Percentiles rank a stretch among this genome's conserved stretches.
Conservation (phyloP, 2,329 filamentous ascomycete species). For the Aspergillus cejpii region DNA sequence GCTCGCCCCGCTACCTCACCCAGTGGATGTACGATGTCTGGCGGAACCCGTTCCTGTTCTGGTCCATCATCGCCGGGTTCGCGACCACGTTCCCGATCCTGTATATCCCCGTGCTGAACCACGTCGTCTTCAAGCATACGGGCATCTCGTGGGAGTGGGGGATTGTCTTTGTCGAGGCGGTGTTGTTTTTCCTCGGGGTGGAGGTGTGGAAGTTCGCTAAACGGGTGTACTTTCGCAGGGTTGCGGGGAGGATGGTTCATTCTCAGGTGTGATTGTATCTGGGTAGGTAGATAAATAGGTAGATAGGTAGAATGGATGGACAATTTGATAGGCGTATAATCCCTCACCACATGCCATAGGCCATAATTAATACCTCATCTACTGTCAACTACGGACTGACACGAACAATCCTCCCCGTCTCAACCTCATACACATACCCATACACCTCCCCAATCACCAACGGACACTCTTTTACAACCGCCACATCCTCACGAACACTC, state of each 20-base stretch:
- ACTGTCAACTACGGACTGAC: conserved; percentile 34
- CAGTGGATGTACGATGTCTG: conserved; percentile 63
- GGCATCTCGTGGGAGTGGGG: conserved; percentile 65
- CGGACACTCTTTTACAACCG: conserved; percentile 52
- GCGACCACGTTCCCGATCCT: conserved; percentile 54
- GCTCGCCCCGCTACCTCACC: conserved; percentile 53
- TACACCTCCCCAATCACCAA: conserved; percentile 58
- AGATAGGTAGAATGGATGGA: not conserved
- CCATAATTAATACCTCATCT: not conserved
- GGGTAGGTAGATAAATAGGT: not conserved
- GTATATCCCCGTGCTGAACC: conserved; percentile 64
- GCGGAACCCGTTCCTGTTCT: conserved; percentile 67
- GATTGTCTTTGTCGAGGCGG: conserved; percentile 55
- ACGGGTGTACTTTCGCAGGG: conserved; percentile 45
- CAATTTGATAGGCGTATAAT: not conserved
- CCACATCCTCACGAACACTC: conserved; percentile 61
- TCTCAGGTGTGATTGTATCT: not conserved
- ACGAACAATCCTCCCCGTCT: conserved; percentile 57
- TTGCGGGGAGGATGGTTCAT: not conserved
- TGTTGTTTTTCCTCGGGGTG: conserved; percentile 58
- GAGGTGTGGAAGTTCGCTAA: conserved; percentile 64
- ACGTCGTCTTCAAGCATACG: conserved; percentile 58
- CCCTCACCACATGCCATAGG: not conserved
- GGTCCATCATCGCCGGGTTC: conserved; percentile 53
- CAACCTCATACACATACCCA: conserved; percentile 73